Evolutionary conservation across 116 monocot species (phyloP), one percentile per base, ranked within the genome.

Genomic region (Dioscorea cayenensis): DNA sequence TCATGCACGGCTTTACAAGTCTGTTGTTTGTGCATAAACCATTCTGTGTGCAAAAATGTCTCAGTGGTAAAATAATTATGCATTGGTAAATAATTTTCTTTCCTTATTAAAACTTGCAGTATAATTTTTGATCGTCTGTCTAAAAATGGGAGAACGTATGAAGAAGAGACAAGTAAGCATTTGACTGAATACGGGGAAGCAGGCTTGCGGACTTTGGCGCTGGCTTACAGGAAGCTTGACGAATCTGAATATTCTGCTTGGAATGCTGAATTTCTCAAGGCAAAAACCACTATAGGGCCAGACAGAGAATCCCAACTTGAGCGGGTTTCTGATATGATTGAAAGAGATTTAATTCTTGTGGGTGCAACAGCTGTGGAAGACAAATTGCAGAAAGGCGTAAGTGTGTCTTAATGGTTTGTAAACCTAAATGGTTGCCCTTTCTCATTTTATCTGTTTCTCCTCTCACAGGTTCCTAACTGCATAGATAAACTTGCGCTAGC

Each of bases 401-500:
- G 70, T 27, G 51, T 55, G 36, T 61, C 19, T 62, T 2, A 25
- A 60, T 51, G 19, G 11, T 3, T 65, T 65, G 8, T 18, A n/a
- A 19, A 71, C 12, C 14, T n/a, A 17, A 38, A 22, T 11, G 35
- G 16, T 73, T 18, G 19, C 68, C 21, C 51, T 6, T 36, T 3
- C 17, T 63, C 16, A 29, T 75, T 21, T 61, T 60, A 13, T 49
- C 66, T 71, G 49, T 65, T 55, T 14, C 7, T 29, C 43, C 66
- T 71, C 72, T 35, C 32, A 35, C 65, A 85, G 86, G 86, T 90
- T 68, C 79, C 85, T 73, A 74, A 83, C 19, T 90, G 90, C 75
- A 90, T 90, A 28, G 90, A 90, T 70, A 90, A 90, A 58, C 71
- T 90, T 37, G 90, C 86, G 69, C 90, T 86, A 80, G 90, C 90